Conservation (phyloP, 1,284 basidiomycete genomes). For the Ceratobasidium papillatum region DNA sequence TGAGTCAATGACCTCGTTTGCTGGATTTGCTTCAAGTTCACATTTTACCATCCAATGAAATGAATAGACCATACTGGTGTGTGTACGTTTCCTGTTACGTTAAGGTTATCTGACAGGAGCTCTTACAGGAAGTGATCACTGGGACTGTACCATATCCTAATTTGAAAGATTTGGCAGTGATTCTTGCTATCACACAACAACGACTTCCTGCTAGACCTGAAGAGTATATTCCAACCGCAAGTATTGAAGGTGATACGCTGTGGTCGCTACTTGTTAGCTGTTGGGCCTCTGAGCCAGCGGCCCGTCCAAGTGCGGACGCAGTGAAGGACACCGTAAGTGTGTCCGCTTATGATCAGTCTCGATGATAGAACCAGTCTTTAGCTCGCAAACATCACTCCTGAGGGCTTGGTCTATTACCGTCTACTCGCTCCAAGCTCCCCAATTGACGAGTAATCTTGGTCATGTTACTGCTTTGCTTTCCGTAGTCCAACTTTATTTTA, state of each 20-base stretch:
- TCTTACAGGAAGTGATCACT: constrained; percentile 11
- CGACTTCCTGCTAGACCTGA: background rate
- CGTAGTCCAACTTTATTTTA: background rate
- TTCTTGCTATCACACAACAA: background rate
- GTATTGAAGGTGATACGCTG: background rate
- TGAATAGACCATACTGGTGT: constrained; percentile 11
- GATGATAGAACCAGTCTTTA: background rate
- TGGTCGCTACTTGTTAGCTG: constrained; percentile 9
- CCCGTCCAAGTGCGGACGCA: background rate
- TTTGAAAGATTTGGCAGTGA: background rate
- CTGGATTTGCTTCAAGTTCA: too few species aligned
- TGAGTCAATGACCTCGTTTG: background rate
- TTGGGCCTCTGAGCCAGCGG: background rate
- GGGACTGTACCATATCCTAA: constrained; percentile 1
- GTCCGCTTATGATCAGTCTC: background rate
- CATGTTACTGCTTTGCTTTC: background rate
- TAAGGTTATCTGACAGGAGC: background rate
- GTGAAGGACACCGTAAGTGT: background rate
- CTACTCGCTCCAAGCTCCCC: background rate
- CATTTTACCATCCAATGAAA: too few species aligned
- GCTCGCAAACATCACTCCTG: background rate
- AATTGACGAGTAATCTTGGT: background rate
- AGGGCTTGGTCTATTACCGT: background rate
- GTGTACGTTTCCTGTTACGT: background rate
- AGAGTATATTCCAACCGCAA: background rate